Evolutionary conservation across 176 grass and related monocot genomes (phyloP).

Genomic region (Tuctoria greenei): DNA sequence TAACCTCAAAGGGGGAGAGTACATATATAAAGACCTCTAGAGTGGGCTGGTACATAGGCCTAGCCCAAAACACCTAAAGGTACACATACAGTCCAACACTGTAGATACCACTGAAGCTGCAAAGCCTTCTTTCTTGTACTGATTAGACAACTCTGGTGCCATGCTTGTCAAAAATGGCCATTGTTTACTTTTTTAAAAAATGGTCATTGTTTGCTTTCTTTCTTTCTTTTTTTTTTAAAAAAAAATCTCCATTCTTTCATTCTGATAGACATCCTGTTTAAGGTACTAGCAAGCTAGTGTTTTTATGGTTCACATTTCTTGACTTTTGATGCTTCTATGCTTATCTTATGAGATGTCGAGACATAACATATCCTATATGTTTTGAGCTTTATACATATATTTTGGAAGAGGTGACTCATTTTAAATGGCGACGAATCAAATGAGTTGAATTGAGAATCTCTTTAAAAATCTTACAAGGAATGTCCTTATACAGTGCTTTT

Average conservation of each 20-base stretch:
- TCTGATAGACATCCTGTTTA: slow-evolving; percentile 22
- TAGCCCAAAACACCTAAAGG: no score
- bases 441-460: slow-evolving; percentile 12
- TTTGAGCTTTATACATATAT: slow-evolving; percentile 18
- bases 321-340: background rate
- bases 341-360: slow-evolving; percentile 7
- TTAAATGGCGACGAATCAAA: background rate
- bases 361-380: background rate
- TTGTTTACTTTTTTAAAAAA: no score
- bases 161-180: background rate
- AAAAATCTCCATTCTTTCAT: no score
- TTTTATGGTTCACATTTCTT: background rate
- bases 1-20: no score
- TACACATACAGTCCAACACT: no score
- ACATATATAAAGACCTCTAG: no score
- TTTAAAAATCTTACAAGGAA: slow-evolving; percentile 15
- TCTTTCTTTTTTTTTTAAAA: no score
- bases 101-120: background rate
- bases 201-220: no score
- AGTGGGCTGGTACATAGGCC: no score
- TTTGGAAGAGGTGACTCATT: slow-evolving; percentile 4
- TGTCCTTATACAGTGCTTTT: slow-evolving; percentile 71
- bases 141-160: slow-evolving; percentile 2
- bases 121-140: background rate
- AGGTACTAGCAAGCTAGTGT: background rate